phyloP scores from a whole-genome alignment of 495 filamentous ascomycete species.

The Hypoxylon lienhwacheense region DNA sequence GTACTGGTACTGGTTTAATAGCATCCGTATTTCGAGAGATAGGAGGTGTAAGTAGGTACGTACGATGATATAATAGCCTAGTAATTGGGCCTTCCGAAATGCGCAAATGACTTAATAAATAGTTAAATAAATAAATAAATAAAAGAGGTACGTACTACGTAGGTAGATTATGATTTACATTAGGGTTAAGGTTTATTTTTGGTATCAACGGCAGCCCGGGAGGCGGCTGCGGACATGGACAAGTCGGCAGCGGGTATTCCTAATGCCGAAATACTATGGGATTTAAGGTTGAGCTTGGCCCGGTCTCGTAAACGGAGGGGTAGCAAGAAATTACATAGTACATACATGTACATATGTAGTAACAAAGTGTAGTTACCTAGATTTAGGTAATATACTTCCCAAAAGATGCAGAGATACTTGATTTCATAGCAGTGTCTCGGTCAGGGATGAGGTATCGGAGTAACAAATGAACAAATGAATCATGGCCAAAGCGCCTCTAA shows the following conservation, averaged over 20 bases:
- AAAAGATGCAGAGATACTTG: slow-evolving; percentile 7
- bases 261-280: neutral
- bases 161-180: too few relatives aligned
- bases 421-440: neutral
- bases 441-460: neutral
- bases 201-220: neutral
- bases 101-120: too few relatives aligned
- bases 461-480: too few relatives aligned
- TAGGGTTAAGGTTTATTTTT: slow-evolving; percentile 23
- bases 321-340: neutral
- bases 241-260: slow-evolving; percentile 23
- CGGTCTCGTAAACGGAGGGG: too few relatives aligned
- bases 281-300: slow-evolving; percentile 20
- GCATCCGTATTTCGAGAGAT: neutral
- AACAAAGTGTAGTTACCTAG: slow-evolving; percentile 10
- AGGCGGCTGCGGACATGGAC: neutral
- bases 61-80: too few relatives aligned
- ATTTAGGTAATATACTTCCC: too few relatives aligned
- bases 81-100: too few relatives aligned
- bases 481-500: too few relatives aligned
- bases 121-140: too few relatives aligned
- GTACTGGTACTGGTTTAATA: too few relatives aligned
- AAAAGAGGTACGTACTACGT: too few relatives aligned
- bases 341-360: neutral
- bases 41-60: neutral